Conservation (phyloP, 2,329 filamentous ascomycete genomes). For the Basipetospora chlamydospora region DNA sequence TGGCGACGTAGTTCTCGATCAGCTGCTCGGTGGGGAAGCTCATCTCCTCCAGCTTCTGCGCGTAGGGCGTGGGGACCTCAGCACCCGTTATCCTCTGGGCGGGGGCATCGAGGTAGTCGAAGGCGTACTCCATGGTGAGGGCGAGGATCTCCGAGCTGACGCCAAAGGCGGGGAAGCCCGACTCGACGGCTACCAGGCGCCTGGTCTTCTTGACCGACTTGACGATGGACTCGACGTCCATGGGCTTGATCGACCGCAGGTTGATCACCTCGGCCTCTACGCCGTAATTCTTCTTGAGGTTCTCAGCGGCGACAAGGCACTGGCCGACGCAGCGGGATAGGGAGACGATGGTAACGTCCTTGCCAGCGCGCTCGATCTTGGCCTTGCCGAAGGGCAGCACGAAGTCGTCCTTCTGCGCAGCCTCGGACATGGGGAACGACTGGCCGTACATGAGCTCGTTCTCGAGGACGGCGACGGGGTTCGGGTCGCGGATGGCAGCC, state of each 20-base stretch:
- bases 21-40: conserved; percentile 80
- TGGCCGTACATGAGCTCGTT: conserved; percentile 90
- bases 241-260: conserved; percentile 90
- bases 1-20: conserved; percentile 78
- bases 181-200: conserved; percentile 81
- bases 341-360: conserved; percentile 89
- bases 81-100: conserved; percentile 90
- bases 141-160: conserved; percentile 88
- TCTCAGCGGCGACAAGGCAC: conserved; percentile 73
- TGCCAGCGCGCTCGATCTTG: conserved; percentile 93
- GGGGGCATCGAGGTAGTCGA: conserved; percentile 92
- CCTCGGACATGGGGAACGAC: conserved; percentile 92
- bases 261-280: conserved; percentile 96
- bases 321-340: conserved; percentile 93
- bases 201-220: conserved; percentile 98
- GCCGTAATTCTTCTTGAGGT: conserved; percentile 91
- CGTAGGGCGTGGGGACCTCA: conserved; percentile 94
- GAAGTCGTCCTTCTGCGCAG: conserved; percentile 90
- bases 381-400: conserved; percentile 96
- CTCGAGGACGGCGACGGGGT: conserved; percentile 84
- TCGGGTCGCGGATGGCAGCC: conserved; percentile 94
- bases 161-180: conserved; percentile 90
- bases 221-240: conserved; percentile 89
- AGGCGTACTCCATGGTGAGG: conserved; percentile 91
- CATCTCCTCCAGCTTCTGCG: conserved; percentile 85